Percentiles rank a stretch among this genome's conserved stretches.
phyloP scores from a whole-genome alignment of 106 monocot genomes.

The Apostasia ramifera region DNA sequence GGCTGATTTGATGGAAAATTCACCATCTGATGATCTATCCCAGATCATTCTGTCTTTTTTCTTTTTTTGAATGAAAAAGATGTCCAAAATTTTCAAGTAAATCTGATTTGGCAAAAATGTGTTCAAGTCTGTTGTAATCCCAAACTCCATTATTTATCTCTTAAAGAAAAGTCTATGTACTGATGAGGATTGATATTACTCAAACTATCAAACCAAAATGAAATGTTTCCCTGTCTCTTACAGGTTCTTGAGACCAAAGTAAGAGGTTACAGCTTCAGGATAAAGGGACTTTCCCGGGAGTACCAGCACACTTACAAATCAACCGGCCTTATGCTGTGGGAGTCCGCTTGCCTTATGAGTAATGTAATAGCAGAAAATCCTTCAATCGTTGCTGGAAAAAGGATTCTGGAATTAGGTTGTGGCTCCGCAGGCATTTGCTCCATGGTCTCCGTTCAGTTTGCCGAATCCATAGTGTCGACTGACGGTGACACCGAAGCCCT shows the following conservation, averaged over 20 bases:
- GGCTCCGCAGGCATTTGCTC: slow-evolving; percentile 92
- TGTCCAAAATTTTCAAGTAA: too few species aligned
- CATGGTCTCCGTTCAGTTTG: slow-evolving; percentile 63
- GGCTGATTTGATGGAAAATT: too few species aligned
- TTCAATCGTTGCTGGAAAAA: slow-evolving; percentile 55
- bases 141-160: too few species aligned
- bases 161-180: too few species aligned
- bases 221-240: background rate
- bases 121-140: too few species aligned
- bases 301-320: slow-evolving; percentile 93
- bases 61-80: too few species aligned
- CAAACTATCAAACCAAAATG: too few species aligned
- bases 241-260: slow-evolving; percentile 53
- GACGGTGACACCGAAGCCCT: slow-evolving; percentile 77
- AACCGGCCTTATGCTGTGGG: slow-evolving; percentile 94
- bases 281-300: slow-evolving; percentile 58
- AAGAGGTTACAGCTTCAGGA: slow-evolving; percentile 41
- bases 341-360: slow-evolving; percentile 75
- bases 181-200: too few species aligned
- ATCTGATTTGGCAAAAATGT: too few species aligned
- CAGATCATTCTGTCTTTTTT: too few species aligned
- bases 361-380: slow-evolving; percentile 70
- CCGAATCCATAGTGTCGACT: slow-evolving; percentile 66
- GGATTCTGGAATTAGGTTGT: slow-evolving; percentile 74
- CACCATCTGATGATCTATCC: too few species aligned